Conservation (phyloP, 2,329 filamentous ascomycete species). For the Alternaria postmessia region DNA sequence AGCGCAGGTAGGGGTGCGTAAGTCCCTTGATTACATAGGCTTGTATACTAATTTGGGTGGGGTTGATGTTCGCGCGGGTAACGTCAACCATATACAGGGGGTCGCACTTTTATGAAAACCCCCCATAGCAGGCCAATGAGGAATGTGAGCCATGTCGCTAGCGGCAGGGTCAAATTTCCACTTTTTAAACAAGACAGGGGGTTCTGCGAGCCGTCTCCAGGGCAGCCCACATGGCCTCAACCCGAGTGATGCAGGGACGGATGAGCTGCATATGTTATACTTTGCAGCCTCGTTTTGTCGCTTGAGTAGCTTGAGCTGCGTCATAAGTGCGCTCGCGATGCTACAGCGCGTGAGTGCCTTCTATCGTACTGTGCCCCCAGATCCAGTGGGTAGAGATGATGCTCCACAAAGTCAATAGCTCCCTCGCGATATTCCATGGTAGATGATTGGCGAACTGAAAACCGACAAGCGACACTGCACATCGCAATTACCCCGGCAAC, state of each 20-base stretch:
- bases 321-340: not conserved
- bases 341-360: not conserved
- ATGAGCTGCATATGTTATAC: slow-evolving; percentile 17
- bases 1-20: too few relatives aligned
- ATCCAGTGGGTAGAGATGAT: not conserved
- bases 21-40: too few relatives aligned
- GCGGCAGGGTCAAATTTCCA: slow-evolving; percentile 40
- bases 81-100: too few relatives aligned
- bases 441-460: not conserved
- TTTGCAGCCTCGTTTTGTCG: slow-evolving; percentile 19
- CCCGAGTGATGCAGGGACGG: slow-evolving; percentile 15
- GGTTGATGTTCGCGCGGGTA: too few relatives aligned
- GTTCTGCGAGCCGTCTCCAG: slow-evolving; percentile 21
- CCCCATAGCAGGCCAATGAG: slow-evolving; percentile 42
- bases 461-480: slow-evolving; percentile 21
- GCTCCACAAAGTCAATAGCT: not conserved
- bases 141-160: not conserved
- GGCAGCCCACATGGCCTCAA: slow-evolving; percentile 10
- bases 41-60: too few relatives aligned
- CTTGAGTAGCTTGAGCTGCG: not conserved
- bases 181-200: slow-evolving; percentile 42
- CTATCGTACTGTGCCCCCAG: not conserved
- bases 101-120: too few relatives aligned
- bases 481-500: slow-evolving; percentile 29
- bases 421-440: not conserved